Evolutionary conservation across 2,329 filamentous ascomycete species (phyloP), one percentile per base, ranked within the genome.

Genomic region (Pyrenophora graminea): DNA sequence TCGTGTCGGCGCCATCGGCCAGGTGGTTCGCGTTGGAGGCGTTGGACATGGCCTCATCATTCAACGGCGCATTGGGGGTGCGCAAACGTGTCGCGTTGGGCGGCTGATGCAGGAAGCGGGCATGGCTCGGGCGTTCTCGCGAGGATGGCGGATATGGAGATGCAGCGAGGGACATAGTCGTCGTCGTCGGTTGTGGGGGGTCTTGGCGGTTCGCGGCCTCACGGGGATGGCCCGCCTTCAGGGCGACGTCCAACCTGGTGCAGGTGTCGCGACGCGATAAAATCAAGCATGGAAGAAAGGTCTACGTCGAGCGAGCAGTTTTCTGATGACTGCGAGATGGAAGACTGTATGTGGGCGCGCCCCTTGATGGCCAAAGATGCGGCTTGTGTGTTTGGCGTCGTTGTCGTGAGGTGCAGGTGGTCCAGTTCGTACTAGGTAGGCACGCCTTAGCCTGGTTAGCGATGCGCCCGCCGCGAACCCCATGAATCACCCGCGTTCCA

Each of bases 61-160:
- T 77, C 72, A 79, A 71, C 62, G 58, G 56, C 48, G 72, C 67
- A 66, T 74, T 78, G 48, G 72, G 70, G 10, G 71, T 74, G 59
- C 75, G 75, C 61, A 75, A 64, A 53, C 67, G 69, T 55, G 65
- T 66, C 59, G 70, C 66, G 61, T 70, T 71, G 49, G 68, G 61
- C 48, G 65, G 61, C 23, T 66, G 63, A 53, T 61, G 51, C 64
- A 69, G 67, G 63, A 68, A 68, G 51, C 69, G 70, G 54, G 71
- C 75, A 75, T 78, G 71, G 61, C 71, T 68, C 57, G 70, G 69
- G 65, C 74, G 75, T 58, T 72, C 70, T 59, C 64, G 62, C 52
- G 72, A 73, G 48, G 75, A 75, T 67, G 73, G 65, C 55, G 67
- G 67, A 62, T 72, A 68, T 63, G 69, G 61, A 62, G 66, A 70